Base-by-base conservation (phyloP, 257 asterid species). In the Primulina tabacum region DNA sequence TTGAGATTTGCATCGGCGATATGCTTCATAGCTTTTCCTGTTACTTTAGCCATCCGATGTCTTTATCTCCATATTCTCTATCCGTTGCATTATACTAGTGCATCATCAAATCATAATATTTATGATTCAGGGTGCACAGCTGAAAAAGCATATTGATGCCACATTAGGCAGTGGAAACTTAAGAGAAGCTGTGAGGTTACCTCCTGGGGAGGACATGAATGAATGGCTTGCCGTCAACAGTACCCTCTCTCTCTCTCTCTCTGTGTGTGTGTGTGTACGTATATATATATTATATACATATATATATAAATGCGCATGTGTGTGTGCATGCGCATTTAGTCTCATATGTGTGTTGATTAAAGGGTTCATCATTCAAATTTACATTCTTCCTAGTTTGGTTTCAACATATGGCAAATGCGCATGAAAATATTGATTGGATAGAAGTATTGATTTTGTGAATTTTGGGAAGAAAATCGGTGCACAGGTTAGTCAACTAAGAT, bases 161-260 rank as follows among this genome's bases (percentile, higher is more conserved):
- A 91, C 97, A 70, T 80, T 91, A 74, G 97, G 96, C 30, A 89
- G 97, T 34, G 97, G 97, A 50, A 32, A 89, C 82, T 81, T 91
- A 78, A 86, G 96, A 81, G 97, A 91, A 79, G 97, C 95, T 55
- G 97, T 91, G 68, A 83, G 96, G 74, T 85, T 91, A 61, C 97
- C 97, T 17, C 97, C 97, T 3, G 97, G 97, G 43, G 97, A 91
- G 72, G 96, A 89, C 80, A 80, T 86, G 64, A 86, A 91, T 38
- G 97, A 91, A 75, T 91, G 96, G 95, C 97, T 92, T 26, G 97
- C 96, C 64, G 96, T 89, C 81, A 92, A 92, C 80, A 89, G 96
- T 92, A 84, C 76, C 79, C 73, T 35, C 62, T 65, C 58, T 47
- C 57, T 16, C 53, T 43, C n/a, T 18, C 68, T 68, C 29, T 57